Evolutionary conservation across 2,329 filamentous ascomycete genomes (phyloP).

Genomic region (Exophiala viscosa): DNA sequence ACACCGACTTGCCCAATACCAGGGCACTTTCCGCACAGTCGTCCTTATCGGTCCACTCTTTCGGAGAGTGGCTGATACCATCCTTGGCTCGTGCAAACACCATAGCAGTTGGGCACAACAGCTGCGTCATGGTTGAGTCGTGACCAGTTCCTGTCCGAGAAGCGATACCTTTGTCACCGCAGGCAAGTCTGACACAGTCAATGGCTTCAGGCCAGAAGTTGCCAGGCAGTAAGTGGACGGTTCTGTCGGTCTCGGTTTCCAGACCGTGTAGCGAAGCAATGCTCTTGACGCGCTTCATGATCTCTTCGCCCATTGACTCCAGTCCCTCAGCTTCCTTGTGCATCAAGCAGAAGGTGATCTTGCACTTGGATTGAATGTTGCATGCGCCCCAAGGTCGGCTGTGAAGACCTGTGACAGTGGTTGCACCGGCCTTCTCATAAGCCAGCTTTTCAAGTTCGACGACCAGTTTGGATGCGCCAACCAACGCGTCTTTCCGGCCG

Average conservation of each 20-base stretch:
- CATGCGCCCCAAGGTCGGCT: conserved; percentile 24
- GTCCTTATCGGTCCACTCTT: conserved; percentile 29
- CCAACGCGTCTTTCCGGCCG: conserved; percentile 18
- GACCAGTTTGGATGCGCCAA: conserved; percentile 17
- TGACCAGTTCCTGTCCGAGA: conserved; percentile 28
- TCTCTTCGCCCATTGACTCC: conserved; percentile 27
- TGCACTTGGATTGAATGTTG: conserved; percentile 32
- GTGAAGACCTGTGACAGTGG: conserved; percentile 31
- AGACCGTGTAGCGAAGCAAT: conserved; percentile 24
- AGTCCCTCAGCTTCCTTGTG: conserved; percentile 26
- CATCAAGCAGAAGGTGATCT: conserved; percentile 31
- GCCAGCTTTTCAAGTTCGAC: conserved; percentile 16
- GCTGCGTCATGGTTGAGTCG: conserved; percentile 29
- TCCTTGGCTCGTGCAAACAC: conserved; percentile 29
- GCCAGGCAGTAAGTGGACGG: conserved; percentile 26
- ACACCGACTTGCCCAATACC: conserved; percentile 29
- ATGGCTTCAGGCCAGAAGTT: conserved; percentile 28
- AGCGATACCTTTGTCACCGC: conserved; percentile 28
- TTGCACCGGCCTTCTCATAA: conserved; percentile 25
- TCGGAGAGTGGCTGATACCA: conserved; percentile 28
- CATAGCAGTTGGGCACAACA: conserved; percentile 29
- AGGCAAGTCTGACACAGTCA: conserved; percentile 28
- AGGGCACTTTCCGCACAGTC: conserved; percentile 29
- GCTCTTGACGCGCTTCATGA: conserved; percentile 21
- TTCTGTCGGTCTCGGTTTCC: conserved; percentile 23